Base-by-base conservation (phyloP, 164 flowering plant genomes). In the Vitis amurensis region DNA sequence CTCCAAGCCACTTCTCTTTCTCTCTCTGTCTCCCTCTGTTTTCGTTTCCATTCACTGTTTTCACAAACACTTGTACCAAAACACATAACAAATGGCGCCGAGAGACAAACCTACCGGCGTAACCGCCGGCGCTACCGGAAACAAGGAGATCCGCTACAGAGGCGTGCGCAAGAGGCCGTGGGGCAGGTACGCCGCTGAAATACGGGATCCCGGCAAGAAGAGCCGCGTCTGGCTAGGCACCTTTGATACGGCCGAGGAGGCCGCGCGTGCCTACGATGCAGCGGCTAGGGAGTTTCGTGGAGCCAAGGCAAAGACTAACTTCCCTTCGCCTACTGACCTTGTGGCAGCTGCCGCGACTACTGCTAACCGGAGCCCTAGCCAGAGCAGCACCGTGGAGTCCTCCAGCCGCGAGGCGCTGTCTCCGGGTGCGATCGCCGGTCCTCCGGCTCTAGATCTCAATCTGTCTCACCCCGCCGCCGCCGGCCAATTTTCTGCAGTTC, bases 141-240 rank as follows among this genome's bases (percentile, higher is more conserved):
- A 50, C 60, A 81, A 72, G 57, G 94, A 90, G 80, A 80, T 81
- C 59, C 83, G 86, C 5, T 89, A 70, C 74, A 72, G 94, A 52
- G 94, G 94, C 4, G 94, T 90, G 9, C 75, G 94, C 53, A 90
- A 87, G 88, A 72, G 94, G 59, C 94, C 94, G 1, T 90, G 94
- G 94, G 94, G 94, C 0, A 80, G 94, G 1, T 90, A 87, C 78
- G 94, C 94, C 10, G 92, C 94, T 30, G 94, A 90, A 83, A 90
- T 90, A 68, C 77, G 94, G 0, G 92, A 90, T 68, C 94, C 94
- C 1, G 80, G 87, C 13, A 86, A 87, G 82, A 90, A 90, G 77
- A 84, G 85, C 29, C 83, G 94, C 0, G 94, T 90, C 49, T 90
- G 91, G 93, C 80, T 89, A n/a, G 93, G 91, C 5, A 87, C 91